phyloP scores from a whole-genome alignment of 495 filamentous ascomycete species.

The Talaromyces liani region DNA sequence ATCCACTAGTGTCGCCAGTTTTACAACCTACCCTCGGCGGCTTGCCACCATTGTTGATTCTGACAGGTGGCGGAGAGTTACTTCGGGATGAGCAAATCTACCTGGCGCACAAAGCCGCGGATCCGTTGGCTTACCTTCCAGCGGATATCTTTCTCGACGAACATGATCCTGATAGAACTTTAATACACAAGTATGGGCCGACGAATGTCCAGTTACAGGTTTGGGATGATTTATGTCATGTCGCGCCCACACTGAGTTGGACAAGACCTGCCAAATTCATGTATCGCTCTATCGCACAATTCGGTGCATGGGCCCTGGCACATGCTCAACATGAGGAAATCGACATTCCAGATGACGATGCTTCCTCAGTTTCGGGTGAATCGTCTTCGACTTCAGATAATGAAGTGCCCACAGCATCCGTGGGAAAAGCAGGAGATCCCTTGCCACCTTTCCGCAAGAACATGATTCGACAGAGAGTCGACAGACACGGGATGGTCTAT shows the following conservation, averaged over 20 bases:
- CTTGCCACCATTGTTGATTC: slow-evolving; percentile 75
- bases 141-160: slow-evolving; percentile 58
- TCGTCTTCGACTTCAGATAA: slow-evolving; percentile 42
- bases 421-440: slow-evolving; percentile 78
- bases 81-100: slow-evolving; percentile 93
- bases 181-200: slow-evolving; percentile 57
- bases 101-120: slow-evolving; percentile 85
- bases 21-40: slow-evolving; percentile 83
- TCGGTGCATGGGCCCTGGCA: slow-evolving; percentile 83
- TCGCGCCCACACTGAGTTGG: slow-evolving; percentile 82
- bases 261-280: slow-evolving; percentile 92
- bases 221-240: slow-evolving; percentile 92
- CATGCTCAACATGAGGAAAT: slow-evolving; percentile 71
- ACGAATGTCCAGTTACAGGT: slow-evolving; percentile 95
- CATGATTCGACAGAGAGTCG: slow-evolving; percentile 86
- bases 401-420: slow-evolving; percentile 25
- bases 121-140: slow-evolving; percentile 67
- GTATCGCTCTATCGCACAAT: slow-evolving; percentile 84
- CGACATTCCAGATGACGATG: slow-evolving; percentile 68
- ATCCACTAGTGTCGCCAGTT: slow-evolving; percentile 84
- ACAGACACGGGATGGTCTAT: slow-evolving; percentile 64
- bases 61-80: slow-evolving; percentile 81
- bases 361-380: slow-evolving; percentile 60
- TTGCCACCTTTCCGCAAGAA: slow-evolving; percentile 69
- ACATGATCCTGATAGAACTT: slow-evolving; percentile 45